Conservation (phyloP, 2,329 filamentous ascomycete species). For the Fusarium tuaranense region DNA sequence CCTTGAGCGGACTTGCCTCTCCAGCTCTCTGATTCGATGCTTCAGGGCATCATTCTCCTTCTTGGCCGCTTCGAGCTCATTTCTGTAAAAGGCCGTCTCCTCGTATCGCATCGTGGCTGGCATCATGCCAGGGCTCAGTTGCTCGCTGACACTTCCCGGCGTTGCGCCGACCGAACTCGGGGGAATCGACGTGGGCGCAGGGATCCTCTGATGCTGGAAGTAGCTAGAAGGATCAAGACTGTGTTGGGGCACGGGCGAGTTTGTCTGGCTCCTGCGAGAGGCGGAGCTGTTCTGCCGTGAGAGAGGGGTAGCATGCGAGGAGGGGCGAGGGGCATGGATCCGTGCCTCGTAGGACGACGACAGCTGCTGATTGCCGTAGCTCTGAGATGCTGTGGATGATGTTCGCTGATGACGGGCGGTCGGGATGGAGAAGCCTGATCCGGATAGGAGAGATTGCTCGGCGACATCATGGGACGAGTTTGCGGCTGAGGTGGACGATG, state of each 20-base stretch:
- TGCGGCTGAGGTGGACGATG: slow-evolving; percentile 70
- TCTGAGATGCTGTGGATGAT: slow-evolving; percentile 68
- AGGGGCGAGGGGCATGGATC: slow-evolving; percentile 59
- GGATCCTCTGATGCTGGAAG: slow-evolving; percentile 61
- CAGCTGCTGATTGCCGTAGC: slow-evolving; percentile 52
- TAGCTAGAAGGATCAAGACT: slow-evolving; percentile 58
- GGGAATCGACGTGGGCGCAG: slow-evolving; percentile 48
- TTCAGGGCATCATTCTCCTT: slow-evolving; percentile 73
- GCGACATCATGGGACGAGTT: slow-evolving; percentile 62
- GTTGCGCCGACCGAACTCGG: slow-evolving; percentile 56
- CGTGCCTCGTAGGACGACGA: slow-evolving; percentile 53
- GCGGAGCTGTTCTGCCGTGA: slow-evolving; percentile 67
- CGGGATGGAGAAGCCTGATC: slow-evolving; percentile 69
- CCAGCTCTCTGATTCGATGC: slow-evolving; percentile 71
- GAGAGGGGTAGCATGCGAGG: slow-evolving; percentile 57
- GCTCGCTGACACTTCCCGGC: slow-evolving; percentile 52
- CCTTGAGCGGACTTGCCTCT: slow-evolving; percentile 64
- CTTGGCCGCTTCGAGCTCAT: slow-evolving; percentile 71
- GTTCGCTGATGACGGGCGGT: slow-evolving; percentile 68
- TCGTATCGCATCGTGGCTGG: slow-evolving; percentile 71
- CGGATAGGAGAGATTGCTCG: slow-evolving; percentile 66
- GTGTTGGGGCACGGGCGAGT: slow-evolving; percentile 60
- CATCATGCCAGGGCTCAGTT: slow-evolving; percentile 66
- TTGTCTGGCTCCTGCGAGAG: slow-evolving; percentile 64
- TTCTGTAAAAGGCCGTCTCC: slow-evolving; percentile 69